Evolutionary conservation across 2,329 filamentous ascomycete genomes (phyloP).

Genomic region (Dactylellina parvicollis): DNA sequence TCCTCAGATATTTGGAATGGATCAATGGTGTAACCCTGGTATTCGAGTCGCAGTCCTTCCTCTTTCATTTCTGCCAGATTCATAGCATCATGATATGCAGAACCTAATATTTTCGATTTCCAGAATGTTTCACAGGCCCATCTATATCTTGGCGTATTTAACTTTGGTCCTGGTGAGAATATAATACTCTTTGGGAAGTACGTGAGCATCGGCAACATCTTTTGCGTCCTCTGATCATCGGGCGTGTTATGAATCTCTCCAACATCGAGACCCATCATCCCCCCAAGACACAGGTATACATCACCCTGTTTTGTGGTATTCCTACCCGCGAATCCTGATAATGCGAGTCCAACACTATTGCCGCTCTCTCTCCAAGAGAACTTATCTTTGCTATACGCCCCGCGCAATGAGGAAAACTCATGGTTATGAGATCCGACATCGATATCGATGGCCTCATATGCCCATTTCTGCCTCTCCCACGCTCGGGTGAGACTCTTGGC

Average conservation of each 20-base stretch:
- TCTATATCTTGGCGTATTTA: constrained; percentile 8
- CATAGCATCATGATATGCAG: constrained; percentile 24
- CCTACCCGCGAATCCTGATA: constrained; percentile 33
- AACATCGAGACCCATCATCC: constrained; percentile 29
- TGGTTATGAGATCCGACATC: constrained; percentile 14
- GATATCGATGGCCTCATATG: constrained; percentile 29
- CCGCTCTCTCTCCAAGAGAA: not conserved
- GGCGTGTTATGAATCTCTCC: constrained; percentile 34
- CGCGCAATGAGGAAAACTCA: constrained; percentile 25
- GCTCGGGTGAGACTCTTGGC: constrained; percentile 5
- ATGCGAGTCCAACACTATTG: constrained; percentile 22
- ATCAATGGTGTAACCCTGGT: constrained; percentile 30
- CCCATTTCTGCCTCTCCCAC: constrained; percentile 35
- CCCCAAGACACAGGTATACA: constrained; percentile 35
- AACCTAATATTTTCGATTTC: constrained; percentile 34
- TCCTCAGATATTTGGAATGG: constrained; percentile 18
- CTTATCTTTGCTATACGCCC: constrained; percentile 8
- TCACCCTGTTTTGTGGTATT: constrained; percentile 35
- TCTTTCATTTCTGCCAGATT: constrained; percentile 24
- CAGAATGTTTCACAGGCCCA: constrained; percentile 47
- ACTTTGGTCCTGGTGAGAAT: constrained; percentile 36
- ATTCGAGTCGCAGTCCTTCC: constrained; percentile 28
- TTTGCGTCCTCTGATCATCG: constrained; percentile 25
- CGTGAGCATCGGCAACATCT: constrained; percentile 26
- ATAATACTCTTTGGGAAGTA: constrained; percentile 41